A percentile compares a stretch with the other conserved stretches of the same genome.
These are phyloP conservation scores for Cymbidium sinense DNA, from an alignment of 106 monocot genomes.

Conservation along the genomic window DNA sequence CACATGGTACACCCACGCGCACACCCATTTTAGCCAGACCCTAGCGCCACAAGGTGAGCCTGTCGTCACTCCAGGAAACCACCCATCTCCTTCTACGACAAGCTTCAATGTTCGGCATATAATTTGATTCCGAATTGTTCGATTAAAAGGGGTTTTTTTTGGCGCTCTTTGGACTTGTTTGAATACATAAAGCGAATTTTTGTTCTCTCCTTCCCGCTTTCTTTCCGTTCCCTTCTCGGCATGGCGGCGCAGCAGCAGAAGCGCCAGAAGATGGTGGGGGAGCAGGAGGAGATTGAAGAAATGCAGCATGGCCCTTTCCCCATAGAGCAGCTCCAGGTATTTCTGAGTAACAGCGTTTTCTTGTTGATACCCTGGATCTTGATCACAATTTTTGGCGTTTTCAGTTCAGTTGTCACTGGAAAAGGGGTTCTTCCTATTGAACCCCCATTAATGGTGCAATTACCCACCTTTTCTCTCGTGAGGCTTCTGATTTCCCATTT, in stretches of 20 bases:
- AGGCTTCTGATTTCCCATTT: background rate
- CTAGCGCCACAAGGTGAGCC: background rate
- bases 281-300: slow-evolving; percentile 28
- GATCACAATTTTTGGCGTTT: background rate
- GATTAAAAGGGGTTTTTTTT: background rate
- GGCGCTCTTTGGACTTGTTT: background rate
- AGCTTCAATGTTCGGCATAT: background rate
- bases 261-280: slow-evolving; percentile 15
- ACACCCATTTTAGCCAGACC: background rate
- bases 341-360: background rate
- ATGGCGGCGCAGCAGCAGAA: slow-evolving; percentile 32
- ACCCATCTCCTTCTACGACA: background rate
- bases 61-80: background rate
- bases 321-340: slow-evolving; percentile 52
- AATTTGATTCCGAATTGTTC: background rate
- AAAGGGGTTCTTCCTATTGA: background rate
- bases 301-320: slow-evolving; percentile 50
- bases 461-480: background rate
- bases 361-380: background rate
- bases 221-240: slow-evolving; percentile 1
- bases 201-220: background rate
- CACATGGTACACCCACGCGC: background rate
- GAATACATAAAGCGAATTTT: background rate
- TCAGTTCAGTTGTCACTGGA: background rate
- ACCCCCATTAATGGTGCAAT: background rate